A percentile compares a stretch with the other conserved stretches of the same genome.
phyloP scores from a whole-genome alignment of 225 moss, liverwort and hornwort species.

The Sphagnum contortum region DNA sequence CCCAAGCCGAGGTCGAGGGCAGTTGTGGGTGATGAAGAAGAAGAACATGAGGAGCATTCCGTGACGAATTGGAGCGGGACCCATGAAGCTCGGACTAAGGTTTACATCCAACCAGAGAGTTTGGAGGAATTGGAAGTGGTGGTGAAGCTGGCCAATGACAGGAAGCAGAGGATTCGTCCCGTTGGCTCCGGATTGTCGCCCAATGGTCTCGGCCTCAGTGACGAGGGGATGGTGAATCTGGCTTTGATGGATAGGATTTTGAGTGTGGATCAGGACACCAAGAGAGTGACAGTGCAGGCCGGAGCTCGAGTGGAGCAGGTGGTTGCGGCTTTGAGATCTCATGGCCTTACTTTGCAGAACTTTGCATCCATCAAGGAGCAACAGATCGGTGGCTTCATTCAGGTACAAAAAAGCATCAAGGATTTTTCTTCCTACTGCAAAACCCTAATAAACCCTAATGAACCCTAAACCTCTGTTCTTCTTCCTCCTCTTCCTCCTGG shows the following conservation, averaged over 20 bases:
- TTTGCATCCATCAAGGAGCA: conserved; percentile 95
- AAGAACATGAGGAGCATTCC: conserved; percentile 17
- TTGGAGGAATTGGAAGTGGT: conserved; percentile 65
- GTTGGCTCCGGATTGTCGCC: conserved; percentile 95
- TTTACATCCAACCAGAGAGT: conserved; percentile 77
- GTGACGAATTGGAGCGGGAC: conserved; percentile 93
- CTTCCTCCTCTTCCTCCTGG: neutral
- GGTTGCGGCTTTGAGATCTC: conserved; percentile 68
- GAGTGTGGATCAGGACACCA: conserved; percentile 58
- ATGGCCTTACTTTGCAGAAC: conserved; percentile 82
- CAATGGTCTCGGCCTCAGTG: conserved; percentile 75
- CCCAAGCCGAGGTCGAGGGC: conserved; percentile 10
- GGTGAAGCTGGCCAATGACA: conserved; percentile 47
- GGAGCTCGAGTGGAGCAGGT: conserved; percentile 84
- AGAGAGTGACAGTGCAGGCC: conserved; percentile 78
- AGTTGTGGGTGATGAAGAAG: conserved; percentile 21
- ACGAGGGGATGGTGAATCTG: conserved; percentile 83
- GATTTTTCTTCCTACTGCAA: no score
- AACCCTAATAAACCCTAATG: no score
- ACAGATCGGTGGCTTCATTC: conserved; percentile 93
- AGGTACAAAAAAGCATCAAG: conserved; percentile 23
- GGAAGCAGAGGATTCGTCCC: conserved; percentile 67
- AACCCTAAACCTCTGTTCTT: no score
- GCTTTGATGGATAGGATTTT: conserved; percentile 84
- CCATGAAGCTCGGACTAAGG: conserved; percentile 63